These are phyloP conservation scores for Colletotrichum viniferum DNA, from an alignment of 2,329 filamentous ascomycete genomes.

Conservation along the genomic window DNA sequence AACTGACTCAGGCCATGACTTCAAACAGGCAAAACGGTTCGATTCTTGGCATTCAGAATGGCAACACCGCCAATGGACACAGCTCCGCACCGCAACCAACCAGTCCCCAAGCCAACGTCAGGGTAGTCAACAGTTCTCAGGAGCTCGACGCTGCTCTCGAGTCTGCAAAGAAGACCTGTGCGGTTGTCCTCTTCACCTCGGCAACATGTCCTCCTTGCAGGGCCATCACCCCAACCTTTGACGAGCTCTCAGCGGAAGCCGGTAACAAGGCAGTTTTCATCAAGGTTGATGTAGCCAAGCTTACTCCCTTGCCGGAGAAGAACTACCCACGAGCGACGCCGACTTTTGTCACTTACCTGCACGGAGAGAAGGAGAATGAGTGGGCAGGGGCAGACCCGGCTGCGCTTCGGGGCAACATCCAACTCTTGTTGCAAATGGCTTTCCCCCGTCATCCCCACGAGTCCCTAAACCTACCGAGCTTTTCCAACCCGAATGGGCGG, in stretches of 20 bases:
- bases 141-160: conserved; percentile 66
- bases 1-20: conserved; percentile 59
- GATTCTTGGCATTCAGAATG: conserved; percentile 53
- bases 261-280: conserved; percentile 73
- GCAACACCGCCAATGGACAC: conserved; percentile 24
- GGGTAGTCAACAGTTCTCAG: conserved; percentile 60
- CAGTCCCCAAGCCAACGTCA: conserved; percentile 48
- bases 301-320: conserved; percentile 38
- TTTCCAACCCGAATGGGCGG: conserved; percentile 66
- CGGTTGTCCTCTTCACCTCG: conserved; percentile 91
- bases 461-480: conserved; percentile 70
- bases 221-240: conserved; percentile 79
- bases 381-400: conserved; percentile 80
- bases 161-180: conserved; percentile 68
- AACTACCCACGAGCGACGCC: conserved; percentile 80
- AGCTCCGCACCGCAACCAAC: conserved; percentile 25
- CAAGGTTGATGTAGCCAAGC: conserved; percentile 79
- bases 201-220: conserved; percentile 87
- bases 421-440: conserved; percentile 76
- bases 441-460: conserved; percentile 79
- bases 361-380: conserved; percentile 74
- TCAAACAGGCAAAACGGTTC: conserved; percentile 55
- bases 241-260: conserved; percentile 77
- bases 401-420: conserved; percentile 72
- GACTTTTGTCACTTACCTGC: conserved; percentile 86